Percentiles rank a stretch among this genome's conserved stretches.
These are phyloP conservation scores for Fusarium nisikadoi DNA, from an alignment of 2,329 filamentous ascomycete species.

Conservation along the genomic window DNA sequence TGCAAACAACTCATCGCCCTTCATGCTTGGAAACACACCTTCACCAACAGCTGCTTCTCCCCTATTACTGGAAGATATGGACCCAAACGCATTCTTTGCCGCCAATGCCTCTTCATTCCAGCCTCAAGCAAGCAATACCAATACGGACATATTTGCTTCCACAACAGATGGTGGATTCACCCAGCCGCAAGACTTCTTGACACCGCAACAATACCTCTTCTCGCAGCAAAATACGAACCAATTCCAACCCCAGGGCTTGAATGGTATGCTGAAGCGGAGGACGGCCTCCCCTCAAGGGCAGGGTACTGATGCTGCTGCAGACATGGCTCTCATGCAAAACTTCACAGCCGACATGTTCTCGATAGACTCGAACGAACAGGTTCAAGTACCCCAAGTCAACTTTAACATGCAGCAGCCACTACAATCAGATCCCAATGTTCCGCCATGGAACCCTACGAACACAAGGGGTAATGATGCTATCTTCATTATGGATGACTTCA, in stretches of 20 bases:
- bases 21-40: conserved; percentile 37
- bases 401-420: conserved; percentile 53
- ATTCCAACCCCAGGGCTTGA: conserved; percentile 39
- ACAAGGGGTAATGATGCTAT: conserved; percentile 46
- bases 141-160: conserved; percentile 46
- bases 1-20: conserved; percentile 27
- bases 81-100: conserved; percentile 50
- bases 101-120: conserved; percentile 49
- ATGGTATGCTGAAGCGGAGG: conserved; percentile 38
- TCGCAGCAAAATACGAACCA: conserved; percentile 44
- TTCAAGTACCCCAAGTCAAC: conserved; percentile 46
- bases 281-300: conserved; percentile 15
- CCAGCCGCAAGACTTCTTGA: conserved; percentile 49
- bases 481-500: conserved; percentile 54
- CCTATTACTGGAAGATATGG: conserved; percentile 53
- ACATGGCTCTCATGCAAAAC: conserved; percentile 47
- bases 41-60: conserved; percentile 54
- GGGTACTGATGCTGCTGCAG: conserved; percentile 40
- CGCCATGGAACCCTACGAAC: conserved; percentile 57
- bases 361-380: conserved; percentile 33
- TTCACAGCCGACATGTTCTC: conserved; percentile 49
- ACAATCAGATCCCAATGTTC: conserved; percentile 50
- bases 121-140: conserved; percentile 31
- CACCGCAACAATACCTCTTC: conserved; percentile 55
- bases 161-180: conserved; percentile 48